A percentile compares a stretch with the other conserved stretches of the same genome.
Conservation (phyloP, 2,329 filamentous ascomycete genomes). For the Phaeomoniella chlamydospora region DNA sequence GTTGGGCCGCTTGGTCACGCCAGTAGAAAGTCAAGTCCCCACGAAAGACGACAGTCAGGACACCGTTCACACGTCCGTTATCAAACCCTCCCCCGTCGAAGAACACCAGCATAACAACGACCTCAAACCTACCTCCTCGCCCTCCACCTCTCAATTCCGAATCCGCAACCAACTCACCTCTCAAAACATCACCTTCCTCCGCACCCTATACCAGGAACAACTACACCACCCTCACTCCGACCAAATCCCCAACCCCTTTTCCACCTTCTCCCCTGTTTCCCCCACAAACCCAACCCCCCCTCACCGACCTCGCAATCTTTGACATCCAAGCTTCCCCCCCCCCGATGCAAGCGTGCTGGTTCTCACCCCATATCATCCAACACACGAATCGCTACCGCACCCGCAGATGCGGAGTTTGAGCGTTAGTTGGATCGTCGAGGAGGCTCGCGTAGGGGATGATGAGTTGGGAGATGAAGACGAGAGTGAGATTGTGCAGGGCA, state of each 20-base stretch:
- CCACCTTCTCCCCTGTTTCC: background rate
- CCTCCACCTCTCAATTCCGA: background rate
- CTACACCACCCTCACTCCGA: background rate
- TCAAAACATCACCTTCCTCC: background rate
- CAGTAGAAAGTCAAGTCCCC: background rate
- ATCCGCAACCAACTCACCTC: background rate
- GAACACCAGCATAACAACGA: background rate
- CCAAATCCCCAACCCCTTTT: background rate
- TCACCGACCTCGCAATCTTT: background rate
- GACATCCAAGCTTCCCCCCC: background rate
- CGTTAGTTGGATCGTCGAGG: constrained; percentile 1
- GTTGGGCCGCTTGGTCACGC: constrained; percentile 1
- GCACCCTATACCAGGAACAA: background rate
- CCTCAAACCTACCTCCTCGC: background rate
- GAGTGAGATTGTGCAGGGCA: background rate
- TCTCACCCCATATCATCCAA: constrained; percentile 1
- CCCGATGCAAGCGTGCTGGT: background rate
- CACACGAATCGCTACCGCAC: background rate
- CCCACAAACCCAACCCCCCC: background rate
- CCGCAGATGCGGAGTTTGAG: constrained; percentile 1
- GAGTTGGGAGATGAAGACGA: background rate
- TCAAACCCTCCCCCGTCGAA: background rate
- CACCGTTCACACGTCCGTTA: background rate
- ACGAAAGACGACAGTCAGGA: background rate
- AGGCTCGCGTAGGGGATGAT: background rate